phyloP scores from a whole-genome alignment of 768 basidiomycete species.

The Suillus alpinus region DNA sequence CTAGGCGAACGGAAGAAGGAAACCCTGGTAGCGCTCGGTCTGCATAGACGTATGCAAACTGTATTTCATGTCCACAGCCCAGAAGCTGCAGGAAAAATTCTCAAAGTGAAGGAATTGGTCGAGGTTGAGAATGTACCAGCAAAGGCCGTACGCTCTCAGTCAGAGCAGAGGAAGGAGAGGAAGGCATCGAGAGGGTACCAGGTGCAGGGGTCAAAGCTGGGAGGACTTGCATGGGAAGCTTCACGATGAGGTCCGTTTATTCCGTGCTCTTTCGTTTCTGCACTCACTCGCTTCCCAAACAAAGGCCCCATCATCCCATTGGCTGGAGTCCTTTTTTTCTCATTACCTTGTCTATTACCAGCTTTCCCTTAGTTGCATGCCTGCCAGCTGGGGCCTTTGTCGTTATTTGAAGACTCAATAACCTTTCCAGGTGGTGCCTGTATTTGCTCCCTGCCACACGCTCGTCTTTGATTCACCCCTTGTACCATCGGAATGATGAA shows the following conservation, averaged over 20 bases:
- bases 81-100: slow-evolving; percentile 80
- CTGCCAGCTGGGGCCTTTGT: neutral
- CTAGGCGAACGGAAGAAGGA: slow-evolving; percentile 67
- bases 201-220: slow-evolving; percentile 40
- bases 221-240: slow-evolving; percentile 11
- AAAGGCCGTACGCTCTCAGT: slow-evolving; percentile 63
- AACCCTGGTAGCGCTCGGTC: slow-evolving; percentile 79
- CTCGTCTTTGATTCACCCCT: neutral
- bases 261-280: neutral
- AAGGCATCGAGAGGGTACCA: slow-evolving; percentile 67
- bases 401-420: neutral
- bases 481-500: neutral
- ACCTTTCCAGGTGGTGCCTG: neutral
- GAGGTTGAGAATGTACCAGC: slow-evolving; percentile 82
- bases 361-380: neutral
- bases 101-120: slow-evolving; percentile 86
- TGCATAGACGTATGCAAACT: slow-evolving; percentile 80
- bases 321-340: neutral
- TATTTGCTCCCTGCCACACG: neutral
- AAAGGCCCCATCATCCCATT: neutral
- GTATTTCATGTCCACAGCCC: slow-evolving; percentile 77
- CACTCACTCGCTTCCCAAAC: neutral
- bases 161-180: slow-evolving; percentile 65
- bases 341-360: neutral
- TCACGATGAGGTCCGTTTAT: neutral